phyloP scores from a whole-genome alignment of 371 early-diverging fungal species.

The Mortierella sp. region DNA sequence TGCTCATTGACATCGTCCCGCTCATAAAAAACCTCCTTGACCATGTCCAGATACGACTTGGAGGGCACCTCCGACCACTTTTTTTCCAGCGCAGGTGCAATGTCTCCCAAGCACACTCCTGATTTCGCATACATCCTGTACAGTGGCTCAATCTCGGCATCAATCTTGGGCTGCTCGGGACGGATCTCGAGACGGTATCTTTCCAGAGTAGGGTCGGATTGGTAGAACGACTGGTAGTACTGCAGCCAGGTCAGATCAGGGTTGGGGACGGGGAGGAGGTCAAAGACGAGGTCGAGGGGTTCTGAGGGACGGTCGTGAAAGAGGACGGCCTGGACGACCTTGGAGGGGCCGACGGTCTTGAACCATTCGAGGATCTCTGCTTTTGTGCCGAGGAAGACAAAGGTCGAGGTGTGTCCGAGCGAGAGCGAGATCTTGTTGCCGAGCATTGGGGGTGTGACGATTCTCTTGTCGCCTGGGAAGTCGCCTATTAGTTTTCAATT shows the following conservation, averaged over 20 bases:
- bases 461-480: conserved; percentile 42
- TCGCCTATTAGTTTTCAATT: conserved; percentile 11
- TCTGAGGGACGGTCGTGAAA: conserved; percentile 48
- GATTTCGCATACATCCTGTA: conserved; percentile 57
- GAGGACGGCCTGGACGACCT: conserved; percentile 38
- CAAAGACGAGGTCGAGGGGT: conserved; percentile 50
- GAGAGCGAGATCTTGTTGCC: conserved; percentile 56
- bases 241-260: conserved; percentile 55
- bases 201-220: conserved; percentile 47
- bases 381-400: conserved; percentile 55
- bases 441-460: conserved; percentile 55
- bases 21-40: conserved; percentile 50
- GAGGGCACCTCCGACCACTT: conserved; percentile 47
- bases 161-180: conserved; percentile 52
- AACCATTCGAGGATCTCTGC: conserved; percentile 56
- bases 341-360: conserved; percentile 44
- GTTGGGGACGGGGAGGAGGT: conserved; percentile 50
- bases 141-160: conserved; percentile 46
- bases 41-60: conserved; percentile 54
- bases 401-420: conserved; percentile 52
- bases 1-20: conserved; percentile 47
- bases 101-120: conserved; percentile 48
- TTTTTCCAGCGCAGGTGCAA: conserved; percentile 44
- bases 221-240: conserved; percentile 52
- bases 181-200: conserved; percentile 47